Evolutionary conservation across 2,329 filamentous ascomycete genomes (phyloP), one percentile per base, ranked within the genome.

Genomic region (Nothomitra cinnamomea): DNA sequence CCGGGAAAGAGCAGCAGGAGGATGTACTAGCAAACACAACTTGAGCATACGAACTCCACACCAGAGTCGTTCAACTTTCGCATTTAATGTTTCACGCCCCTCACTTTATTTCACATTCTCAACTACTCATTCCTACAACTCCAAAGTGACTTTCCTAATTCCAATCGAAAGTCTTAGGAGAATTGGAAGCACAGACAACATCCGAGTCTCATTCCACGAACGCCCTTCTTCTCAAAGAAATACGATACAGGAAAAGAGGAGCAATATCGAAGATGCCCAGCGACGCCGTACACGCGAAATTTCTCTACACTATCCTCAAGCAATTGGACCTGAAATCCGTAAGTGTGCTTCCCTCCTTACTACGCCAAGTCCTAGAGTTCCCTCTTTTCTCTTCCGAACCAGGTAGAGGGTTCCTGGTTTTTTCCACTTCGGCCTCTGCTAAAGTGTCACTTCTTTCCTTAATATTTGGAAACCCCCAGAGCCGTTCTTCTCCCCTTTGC

Each of bases 241-340:
- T 41, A 17, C 43, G 28, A 32, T 32, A 32, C n/a, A 32, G 10
- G 5, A 15, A 21, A 25, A 17, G n/a, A 22, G 35, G 17, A 15
- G 22, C 8, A 53, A 15, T 21, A 32, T 17, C 12, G 19, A 51
- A 32, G 3, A 64, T 73, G 66, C 67, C 72, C 25, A 71, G 67
- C 4, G 74, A 77, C 56, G 15, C 15, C 10, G 42, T 17, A 21
- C 75, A 70, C 17, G 67, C 69, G 35, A 72, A 70, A 40, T 74
- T 78, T 55, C 66, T 76, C n/a, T 77, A 75, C 60, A 68, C 71
- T 21, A 77, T 78, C 52, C 64, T 77, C 58, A 76, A 73, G 57
- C 75, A 78, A 58, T 65, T 77, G 51, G 73, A 75, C 57, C 62
- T 77, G 32, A 75, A 74, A 62, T 32, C 28, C 4, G 28, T 32